phyloP scores from a whole-genome alignment of 2,329 filamentous ascomycete genomes.

The Diaporthe amygdali region DNA sequence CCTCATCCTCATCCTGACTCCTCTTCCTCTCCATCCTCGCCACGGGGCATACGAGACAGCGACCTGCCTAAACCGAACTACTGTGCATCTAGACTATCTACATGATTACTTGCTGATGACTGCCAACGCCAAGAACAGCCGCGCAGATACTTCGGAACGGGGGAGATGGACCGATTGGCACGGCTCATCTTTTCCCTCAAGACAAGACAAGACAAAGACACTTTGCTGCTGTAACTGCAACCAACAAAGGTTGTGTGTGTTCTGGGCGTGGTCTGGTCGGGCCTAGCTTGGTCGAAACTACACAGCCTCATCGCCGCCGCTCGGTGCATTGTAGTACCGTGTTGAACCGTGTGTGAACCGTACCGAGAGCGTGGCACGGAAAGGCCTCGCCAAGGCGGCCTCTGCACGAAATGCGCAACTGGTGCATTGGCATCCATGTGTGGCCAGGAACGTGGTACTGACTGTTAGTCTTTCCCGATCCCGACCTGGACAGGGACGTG shows the following conservation, averaged over 20 bases:
- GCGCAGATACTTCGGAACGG: background rate
- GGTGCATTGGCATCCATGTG: background rate
- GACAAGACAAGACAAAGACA: background rate
- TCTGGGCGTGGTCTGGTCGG: background rate
- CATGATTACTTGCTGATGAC: background rate
- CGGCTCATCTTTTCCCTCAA: background rate
- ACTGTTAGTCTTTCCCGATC: too few species aligned
- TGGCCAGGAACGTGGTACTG: background rate
- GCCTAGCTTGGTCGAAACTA: constrained; percentile 11
- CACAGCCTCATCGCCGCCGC: constrained; percentile 1
- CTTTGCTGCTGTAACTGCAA: background rate
- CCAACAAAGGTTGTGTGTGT: background rate
- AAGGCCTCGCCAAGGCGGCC: constrained; percentile 19
- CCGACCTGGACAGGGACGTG: too few species aligned
- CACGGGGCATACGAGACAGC: background rate
- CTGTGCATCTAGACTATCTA: constrained; percentile 2
- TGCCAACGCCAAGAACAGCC: background rate
- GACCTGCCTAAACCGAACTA: constrained; percentile 1
- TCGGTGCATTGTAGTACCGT: constrained; percentile 8
- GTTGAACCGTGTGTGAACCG: too few species aligned
- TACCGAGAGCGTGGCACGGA: constrained; percentile 7
- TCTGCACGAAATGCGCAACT: constrained; percentile 12
- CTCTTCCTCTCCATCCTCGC: background rate
- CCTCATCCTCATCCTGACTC: background rate
- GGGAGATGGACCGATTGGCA: background rate